Evolutionary conservation across 2,329 filamentous ascomycete species (phyloP).

Genomic region (Chalaropsis ovoidea): DNA sequence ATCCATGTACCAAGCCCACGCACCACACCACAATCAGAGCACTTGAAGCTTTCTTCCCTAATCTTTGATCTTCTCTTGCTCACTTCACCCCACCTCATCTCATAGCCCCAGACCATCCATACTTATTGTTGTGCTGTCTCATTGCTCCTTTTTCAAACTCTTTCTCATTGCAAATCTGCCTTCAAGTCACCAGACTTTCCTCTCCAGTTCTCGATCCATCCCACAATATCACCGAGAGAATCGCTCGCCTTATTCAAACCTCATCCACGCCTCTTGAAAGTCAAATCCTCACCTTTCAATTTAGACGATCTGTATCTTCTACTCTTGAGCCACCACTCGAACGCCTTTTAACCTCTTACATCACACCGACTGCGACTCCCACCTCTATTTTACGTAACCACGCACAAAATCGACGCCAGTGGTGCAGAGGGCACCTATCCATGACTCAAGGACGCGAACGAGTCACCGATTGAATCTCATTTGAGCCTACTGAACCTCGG

Average conservation of each 20-base stretch:
- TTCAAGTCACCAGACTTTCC: neutral
- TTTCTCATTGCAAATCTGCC: neutral
- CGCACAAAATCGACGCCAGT: constrained; percentile 20
- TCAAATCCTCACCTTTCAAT: neutral
- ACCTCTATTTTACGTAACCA: constrained; percentile 15
- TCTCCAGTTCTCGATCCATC: neutral
- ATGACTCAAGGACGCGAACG: constrained; percentile 18
- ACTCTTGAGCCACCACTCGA: neutral
- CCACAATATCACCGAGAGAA: neutral
- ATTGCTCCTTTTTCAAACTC: neutral
- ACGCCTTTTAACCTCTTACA: neutral
- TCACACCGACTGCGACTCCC: neutral
- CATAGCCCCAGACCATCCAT: neutral
- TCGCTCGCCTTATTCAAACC: neutral
- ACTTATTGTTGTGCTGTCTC: neutral
- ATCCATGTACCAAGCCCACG: neutral
- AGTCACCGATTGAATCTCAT: constrained; percentile 4
- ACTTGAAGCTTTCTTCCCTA: neutral
- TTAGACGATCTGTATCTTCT: neutral
- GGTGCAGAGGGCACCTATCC: constrained; percentile 24
- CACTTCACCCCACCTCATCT: neutral
- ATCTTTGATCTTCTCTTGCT: constrained; percentile 3
- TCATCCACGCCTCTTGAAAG: neutral
- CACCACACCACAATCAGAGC: neutral
- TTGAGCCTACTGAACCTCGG: constrained; percentile 14